A percentile compares a stretch with the other conserved stretches of the same genome.
phyloP scores from a whole-genome alignment of 306 rosid species.

The Inga oerstediana region DNA sequence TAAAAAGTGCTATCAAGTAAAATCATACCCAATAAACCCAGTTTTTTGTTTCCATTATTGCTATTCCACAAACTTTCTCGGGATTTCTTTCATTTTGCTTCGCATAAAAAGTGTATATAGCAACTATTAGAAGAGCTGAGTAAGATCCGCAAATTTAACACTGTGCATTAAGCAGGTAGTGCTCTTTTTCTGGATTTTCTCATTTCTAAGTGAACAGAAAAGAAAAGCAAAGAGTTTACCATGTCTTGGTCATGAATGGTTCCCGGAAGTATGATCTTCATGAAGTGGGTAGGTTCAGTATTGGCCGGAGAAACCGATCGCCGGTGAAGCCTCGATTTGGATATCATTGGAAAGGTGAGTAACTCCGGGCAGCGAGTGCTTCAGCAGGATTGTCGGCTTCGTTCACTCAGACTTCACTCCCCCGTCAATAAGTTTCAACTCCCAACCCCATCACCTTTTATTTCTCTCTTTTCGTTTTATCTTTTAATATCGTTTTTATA shows the following conservation, averaged over 20 bases:
- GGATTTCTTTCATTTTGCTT: background rate
- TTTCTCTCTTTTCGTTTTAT: too few relatives aligned
- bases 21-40: background rate
- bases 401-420: too few relatives aligned
- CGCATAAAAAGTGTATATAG: background rate
- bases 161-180: background rate
- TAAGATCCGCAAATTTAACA: background rate
- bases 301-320: background rate
- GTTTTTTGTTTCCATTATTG: background rate
- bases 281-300: background rate
- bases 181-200: background rate
- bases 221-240: background rate
- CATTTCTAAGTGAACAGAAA: background rate
- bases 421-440: too few relatives aligned
- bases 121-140: background rate
- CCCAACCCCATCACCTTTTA: too few relatives aligned
- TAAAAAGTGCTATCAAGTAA: too few relatives aligned
- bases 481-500: too few relatives aligned
- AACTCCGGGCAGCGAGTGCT: too few relatives aligned
- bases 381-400: too few relatives aligned
- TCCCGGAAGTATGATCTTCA: background rate
- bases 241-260: background rate
- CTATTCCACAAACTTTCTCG: background rate
- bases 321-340: background rate
- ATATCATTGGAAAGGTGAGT: background rate